Evolutionary conservation across 495 filamentous ascomycete species (phyloP), one percentile per base, ranked within the genome.

Genomic region (Podospora tetraspora): DNA sequence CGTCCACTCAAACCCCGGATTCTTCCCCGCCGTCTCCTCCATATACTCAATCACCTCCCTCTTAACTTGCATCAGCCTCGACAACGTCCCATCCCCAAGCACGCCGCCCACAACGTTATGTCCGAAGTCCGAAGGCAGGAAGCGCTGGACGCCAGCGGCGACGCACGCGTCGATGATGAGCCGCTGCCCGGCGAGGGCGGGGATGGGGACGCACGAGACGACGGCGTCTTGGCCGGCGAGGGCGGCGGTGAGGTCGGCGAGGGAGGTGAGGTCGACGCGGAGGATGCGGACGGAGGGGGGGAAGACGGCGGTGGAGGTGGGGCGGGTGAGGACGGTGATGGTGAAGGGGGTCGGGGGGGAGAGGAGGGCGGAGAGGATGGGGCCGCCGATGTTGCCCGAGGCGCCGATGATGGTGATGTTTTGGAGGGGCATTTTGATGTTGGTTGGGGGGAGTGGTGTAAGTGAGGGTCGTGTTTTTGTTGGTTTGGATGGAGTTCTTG

Each of bases 91-190:
- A 5, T n/a, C 43, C 12, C 43, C 16, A 2, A 52, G 16, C 6
- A 52, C 43, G 6, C 43, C 43, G 59, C 59, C 16, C 4, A n/a
- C 11, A 3, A 79, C 81, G 66, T 88, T 81, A 63, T 80, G 67
- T 1, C 89, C 90, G 67, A 87, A 92, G 69, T 90, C 88, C 12
- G 84, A 86, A 0, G 88, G 89, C 58, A 91, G 79, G 69, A 89
- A 88, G 29, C 88, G 83, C 73, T 83, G 79, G 3, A 91, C 87
- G 16, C 84, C 82, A 1, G 86, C 88, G 0, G 81, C 80, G 21
- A 86, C 73, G 0, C 87, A 83, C 2, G 89, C 90, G 63, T 91
- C 87, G 13, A 91, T 82, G 25, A 89, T 78, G 0, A 72, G 66
- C 9, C 74, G 74, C 66, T 90, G 86, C 0, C 69, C 71, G 1